Evolutionary conservation across 164 flowering plant species (phyloP).

Genomic region (Berberis thunbergii): DNA sequence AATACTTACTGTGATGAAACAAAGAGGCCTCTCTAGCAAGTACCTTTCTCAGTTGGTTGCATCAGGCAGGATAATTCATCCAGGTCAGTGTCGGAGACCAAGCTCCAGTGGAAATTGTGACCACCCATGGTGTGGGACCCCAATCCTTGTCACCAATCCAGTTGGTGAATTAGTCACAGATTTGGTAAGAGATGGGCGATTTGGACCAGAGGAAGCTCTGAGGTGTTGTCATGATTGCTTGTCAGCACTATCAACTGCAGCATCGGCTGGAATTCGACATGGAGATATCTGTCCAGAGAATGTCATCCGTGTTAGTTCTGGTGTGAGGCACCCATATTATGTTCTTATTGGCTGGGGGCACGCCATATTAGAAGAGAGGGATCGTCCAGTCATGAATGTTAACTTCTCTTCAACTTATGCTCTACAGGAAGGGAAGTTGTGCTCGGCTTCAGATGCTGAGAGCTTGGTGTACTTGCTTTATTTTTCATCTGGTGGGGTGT

Average conservation of each 20-base stretch:
- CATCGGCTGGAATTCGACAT: slow-evolving; percentile 60
- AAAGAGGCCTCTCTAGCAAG: slow-evolving; percentile 66
- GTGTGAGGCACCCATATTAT: slow-evolving; percentile 36
- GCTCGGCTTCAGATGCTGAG: slow-evolving; percentile 91
- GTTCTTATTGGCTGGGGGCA: slow-evolving; percentile 90
- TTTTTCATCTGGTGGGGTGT: slow-evolving; percentile 47
- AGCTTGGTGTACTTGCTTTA: slow-evolving; percentile 77
- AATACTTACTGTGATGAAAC: slow-evolving; percentile 62
- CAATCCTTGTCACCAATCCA: slow-evolving; percentile 68
- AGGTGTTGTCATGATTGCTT: slow-evolving; percentile 79
- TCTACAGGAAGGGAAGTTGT: slow-evolving; percentile 85
- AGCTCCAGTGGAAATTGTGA: slow-evolving; percentile 61
- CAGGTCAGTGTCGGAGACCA: slow-evolving; percentile 58
- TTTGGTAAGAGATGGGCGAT: slow-evolving; percentile 40
- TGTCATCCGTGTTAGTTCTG: slow-evolving; percentile 45
- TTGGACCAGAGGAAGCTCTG: slow-evolving; percentile 57
- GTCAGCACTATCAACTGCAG: slow-evolving; percentile 58
- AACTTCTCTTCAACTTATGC: slow-evolving; percentile 79
- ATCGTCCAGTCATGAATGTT: slow-evolving; percentile 83
- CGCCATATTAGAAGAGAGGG: slow-evolving; percentile 84
- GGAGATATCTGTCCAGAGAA: slow-evolving; percentile 85
- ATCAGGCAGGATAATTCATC: slow-evolving; percentile 72
- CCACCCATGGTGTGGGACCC: slow-evolving; percentile 94
- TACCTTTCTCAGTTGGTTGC: slow-evolving; percentile 70
- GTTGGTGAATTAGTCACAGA: slow-evolving; percentile 58